Base-by-base conservation (phyloP, 176 grass and related monocot species). In the Aegilops longissima region DNA sequence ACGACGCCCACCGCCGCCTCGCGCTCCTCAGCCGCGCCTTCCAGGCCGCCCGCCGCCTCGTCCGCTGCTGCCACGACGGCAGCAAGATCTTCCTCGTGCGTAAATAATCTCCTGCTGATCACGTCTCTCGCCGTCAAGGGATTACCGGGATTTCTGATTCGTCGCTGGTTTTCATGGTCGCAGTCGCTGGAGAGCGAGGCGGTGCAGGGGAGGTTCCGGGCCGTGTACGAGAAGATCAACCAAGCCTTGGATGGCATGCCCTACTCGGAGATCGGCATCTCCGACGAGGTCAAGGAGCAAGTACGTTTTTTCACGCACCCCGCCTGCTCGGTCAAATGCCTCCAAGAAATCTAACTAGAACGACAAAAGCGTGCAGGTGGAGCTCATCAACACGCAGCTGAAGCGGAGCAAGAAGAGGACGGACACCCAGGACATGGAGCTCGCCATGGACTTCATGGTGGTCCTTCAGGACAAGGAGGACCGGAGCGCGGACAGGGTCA, bases 341-440 rank as follows among this genome's bases (percentile, higher is more conserved):
- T 21, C 11, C 61, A 29, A 8, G 8, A 52, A 21, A 10, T 34
- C 33, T 18, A 70, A 71, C 33, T 3, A 10, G 3, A 59, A 59
- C 20, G 2, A 3, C 4, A 13, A 14, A 13, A 2, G n/a, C 6
- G 23, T 17, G 44, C 36, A 96, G 94, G 68, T 93, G 4, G 91
- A 96, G 82, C 81, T 93, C 24, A 82, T 90, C 64, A 93, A 59
- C 13, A 21, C 80, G 2, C 94, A 96, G 74, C 34, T 96, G 25
- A 91, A 86, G 71, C 88, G 94, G 24, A 75, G 75, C 61, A 93
- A 91, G 87, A 96, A 80, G 82, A 89, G 89, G 70, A 78, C 64
- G 16, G 94, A 96, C 38, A 93, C 87, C 2, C 94, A 96, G 58
- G 94, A 96, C 77, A 92, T 93, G 89, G 94, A 96, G 73, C 89